phyloP scores from a whole-genome alignment of 2,329 filamentous ascomycete genomes.

The Cladophialophora bantiana region DNA sequence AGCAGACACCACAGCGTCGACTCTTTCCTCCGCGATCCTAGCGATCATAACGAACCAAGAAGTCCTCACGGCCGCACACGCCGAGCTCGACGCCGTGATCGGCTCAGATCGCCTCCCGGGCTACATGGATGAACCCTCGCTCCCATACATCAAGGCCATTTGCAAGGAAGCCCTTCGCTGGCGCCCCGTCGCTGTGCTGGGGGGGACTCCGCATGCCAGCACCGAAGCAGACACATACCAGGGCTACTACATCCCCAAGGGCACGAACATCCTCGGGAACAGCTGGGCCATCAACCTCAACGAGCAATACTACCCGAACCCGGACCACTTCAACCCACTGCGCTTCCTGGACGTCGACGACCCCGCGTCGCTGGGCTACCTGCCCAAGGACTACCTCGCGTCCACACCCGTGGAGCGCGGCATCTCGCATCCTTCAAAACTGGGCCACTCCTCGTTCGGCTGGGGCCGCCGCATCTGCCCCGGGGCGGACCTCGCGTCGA shows the following conservation, averaged over 20 bases:
- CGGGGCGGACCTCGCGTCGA: slow-evolving; percentile 39
- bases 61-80: slow-evolving; percentile 39
- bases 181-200: slow-evolving; percentile 48
- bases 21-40: slow-evolving; percentile 44
- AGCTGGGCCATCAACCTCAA: slow-evolving; percentile 61
- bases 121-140: slow-evolving; percentile 46
- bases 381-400: slow-evolving; percentile 58
- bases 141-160: slow-evolving; percentile 51
- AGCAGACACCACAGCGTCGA: slow-evolving; percentile 44
- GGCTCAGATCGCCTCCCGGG: slow-evolving; percentile 43
- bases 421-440: slow-evolving; percentile 36
- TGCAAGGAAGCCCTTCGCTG: slow-evolving; percentile 55
- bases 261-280: slow-evolving; percentile 51
- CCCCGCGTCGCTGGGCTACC: slow-evolving; percentile 58
- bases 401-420: slow-evolving; percentile 51
- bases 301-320: slow-evolving; percentile 58
- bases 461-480: slow-evolving; percentile 41
- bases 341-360: slow-evolving; percentile 61
- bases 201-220: slow-evolving; percentile 38
- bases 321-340: slow-evolving; percentile 61
- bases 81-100: slow-evolving; percentile 50
- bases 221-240: slow-evolving; percentile 41
- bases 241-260: slow-evolving; percentile 59
- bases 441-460: slow-evolving; percentile 38
- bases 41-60: slow-evolving; percentile 43